phyloP scores from a whole-genome alignment of 306 rosid species.

The Trichosanthes truncata region DNA sequence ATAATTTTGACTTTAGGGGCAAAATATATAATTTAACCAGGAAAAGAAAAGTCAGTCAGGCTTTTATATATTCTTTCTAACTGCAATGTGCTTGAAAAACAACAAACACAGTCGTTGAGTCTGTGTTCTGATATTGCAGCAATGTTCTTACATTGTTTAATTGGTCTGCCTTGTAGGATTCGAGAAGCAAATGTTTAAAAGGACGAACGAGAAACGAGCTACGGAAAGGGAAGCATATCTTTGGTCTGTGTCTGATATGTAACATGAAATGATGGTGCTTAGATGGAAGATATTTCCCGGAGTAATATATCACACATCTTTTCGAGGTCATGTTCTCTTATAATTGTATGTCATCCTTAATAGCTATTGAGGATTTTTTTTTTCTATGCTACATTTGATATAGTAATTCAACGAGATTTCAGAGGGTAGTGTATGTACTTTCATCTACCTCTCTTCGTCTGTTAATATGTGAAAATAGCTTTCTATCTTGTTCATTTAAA shows the following conservation, averaged over 20 bases:
- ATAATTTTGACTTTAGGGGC: no score
- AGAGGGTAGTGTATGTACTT: background rate
- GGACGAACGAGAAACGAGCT: constrained; percentile 67
- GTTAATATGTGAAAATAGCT: no score
- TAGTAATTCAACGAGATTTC: background rate
- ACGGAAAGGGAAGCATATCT: constrained; percentile 77
- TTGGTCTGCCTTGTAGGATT: constrained; percentile 31
- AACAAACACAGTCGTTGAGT: background rate
- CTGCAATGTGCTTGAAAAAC: background rate
- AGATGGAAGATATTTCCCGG: background rate
- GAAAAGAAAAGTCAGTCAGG: no score
- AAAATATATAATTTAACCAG: no score
- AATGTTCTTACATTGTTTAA: background rate
- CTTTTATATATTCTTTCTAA: no score
- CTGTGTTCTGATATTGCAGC: background rate
- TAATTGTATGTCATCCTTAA: background rate
- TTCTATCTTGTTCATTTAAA: background rate
- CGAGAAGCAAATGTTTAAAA: constrained; percentile 61
- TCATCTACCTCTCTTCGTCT: background rate
- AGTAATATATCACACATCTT: background rate
- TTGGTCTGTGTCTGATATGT: constrained; percentile 94
- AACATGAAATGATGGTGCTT: constrained; percentile 6
- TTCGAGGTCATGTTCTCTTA: background rate
- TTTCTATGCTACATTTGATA: background rate
- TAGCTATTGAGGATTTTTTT: background rate